Evolutionary conservation across 345 rosid genomes (phyloP).

Genomic region (Geranium rotundifolium): DNA sequence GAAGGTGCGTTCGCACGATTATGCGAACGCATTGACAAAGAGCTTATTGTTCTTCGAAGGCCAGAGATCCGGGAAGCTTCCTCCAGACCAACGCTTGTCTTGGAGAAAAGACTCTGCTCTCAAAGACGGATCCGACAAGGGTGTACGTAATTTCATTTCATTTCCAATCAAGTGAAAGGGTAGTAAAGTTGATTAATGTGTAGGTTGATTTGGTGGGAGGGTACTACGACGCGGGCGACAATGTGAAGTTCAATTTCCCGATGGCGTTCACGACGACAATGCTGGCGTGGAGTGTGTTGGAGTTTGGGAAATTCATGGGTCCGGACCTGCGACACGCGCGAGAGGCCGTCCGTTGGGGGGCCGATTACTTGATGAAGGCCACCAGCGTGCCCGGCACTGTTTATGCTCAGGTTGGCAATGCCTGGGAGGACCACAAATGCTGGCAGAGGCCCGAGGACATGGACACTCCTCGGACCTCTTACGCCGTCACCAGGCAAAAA

Average conservation of each 20-base stretch:
- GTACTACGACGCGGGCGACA: slow-evolving; percentile 77
- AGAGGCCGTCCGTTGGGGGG: slow-evolving; percentile 64
- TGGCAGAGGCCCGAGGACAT: slow-evolving; percentile 92
- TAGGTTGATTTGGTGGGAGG: slow-evolving; percentile 70
- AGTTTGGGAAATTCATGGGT: slow-evolving; percentile 45
- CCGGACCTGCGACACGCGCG: slow-evolving; percentile 29
- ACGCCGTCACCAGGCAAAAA: slow-evolving; percentile 31
- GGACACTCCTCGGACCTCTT: slow-evolving; percentile 69
- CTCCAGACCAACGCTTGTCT: slow-evolving; percentile 30
- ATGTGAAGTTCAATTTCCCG: slow-evolving; percentile 66
- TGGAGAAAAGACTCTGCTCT: slow-evolving; percentile 63
- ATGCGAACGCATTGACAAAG: slow-evolving; percentile 44
- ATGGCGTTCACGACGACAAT: slow-evolving; percentile 71
- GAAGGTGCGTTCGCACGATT: slow-evolving; percentile 23
- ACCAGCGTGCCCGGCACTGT: slow-evolving; percentile 25
- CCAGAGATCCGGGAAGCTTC: slow-evolving; percentile 63
- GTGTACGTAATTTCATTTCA: slow-evolving; percentile 20
- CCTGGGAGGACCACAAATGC: slow-evolving; percentile 51
- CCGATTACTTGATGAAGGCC: slow-evolving; percentile 70
- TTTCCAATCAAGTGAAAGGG: too few relatives aligned
- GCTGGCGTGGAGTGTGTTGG: slow-evolving; percentile 68
- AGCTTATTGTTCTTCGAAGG: slow-evolving; percentile 72
- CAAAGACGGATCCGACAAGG: slow-evolving; percentile 45
- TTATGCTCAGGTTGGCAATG: slow-evolving; percentile 44
- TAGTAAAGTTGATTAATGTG: neutral